Base-by-base conservation (phyloP, 306 rosid species). In the Quercus engelmannii region DNA sequence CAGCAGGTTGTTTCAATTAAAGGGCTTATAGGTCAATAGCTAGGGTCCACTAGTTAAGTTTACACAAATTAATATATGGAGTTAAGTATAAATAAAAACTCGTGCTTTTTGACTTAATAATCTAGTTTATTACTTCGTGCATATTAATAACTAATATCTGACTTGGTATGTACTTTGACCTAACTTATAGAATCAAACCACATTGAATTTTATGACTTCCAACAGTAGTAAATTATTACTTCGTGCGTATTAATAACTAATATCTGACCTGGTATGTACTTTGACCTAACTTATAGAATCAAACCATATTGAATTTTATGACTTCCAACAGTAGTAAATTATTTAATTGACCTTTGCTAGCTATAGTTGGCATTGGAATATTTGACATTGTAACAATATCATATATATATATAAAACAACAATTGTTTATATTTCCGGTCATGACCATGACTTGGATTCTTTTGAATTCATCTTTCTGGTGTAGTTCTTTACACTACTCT, bases 31-130 rank as follows among this genome's bases (percentile, higher is more conserved):
- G 56, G 87, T 58, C 84, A 78, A 81, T 21, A 69, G 46, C 74
- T 20, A 54, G 7, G 71, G 43, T 78, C 75, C 56, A 71, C 71
- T 62, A 17, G 68, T 61, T 62, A 31, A 54, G 67, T 17, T 35
- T 77, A 57, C 65, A 28, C 41, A 38, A 3, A 17, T 25, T 28
- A 61, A 7, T 51, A 74, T 52, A 68, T 70, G 75, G 73, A 67
- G 59, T 78, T 55, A 23, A 65, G 25, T 30, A 19, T 30, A 52
- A 74, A 63, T 1, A 38, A 26, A 61, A 43, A 10, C 54, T 17
- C 35, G 54, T 30, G 79, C 71, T 71, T 43, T 59, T 82, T 76
- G 86, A 85, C 84, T 38, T 65, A 38, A 19, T 65, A 38, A 6
- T 58, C 30, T 19, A 19, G 30, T 18, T 58, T 43, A n/a, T 41